These are phyloP conservation scores for Acacia crassicarpa DNA, from an alignment of 306 rosid species.

Conservation along the genomic window DNA sequence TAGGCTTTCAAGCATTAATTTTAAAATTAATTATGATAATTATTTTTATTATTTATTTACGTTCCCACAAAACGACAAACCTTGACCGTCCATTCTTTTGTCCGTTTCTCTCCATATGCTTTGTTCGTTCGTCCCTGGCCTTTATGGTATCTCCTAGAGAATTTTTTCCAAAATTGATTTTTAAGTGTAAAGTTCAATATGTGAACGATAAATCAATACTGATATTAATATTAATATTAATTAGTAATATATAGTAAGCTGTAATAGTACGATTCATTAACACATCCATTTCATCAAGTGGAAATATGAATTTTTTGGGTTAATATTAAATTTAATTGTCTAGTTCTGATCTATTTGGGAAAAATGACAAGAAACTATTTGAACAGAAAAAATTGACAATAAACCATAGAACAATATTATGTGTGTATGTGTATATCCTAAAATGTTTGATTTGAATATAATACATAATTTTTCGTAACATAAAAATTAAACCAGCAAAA, in stretches of 20 bases:
- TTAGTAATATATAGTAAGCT: background rate
- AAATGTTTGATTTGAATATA: no score
- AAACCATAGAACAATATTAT: background rate
- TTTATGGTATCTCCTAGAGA: background rate
- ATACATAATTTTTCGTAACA: no score
- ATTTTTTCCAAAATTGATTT: background rate
- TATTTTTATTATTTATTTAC: slow-evolving; percentile 24
- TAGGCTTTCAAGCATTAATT: slow-evolving; percentile 37
- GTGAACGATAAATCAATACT: background rate
- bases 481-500: background rate
- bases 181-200: background rate
- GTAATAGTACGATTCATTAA: background rate
- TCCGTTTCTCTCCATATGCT: slow-evolving; percentile 41
- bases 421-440: background rate
- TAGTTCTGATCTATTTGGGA: background rate
- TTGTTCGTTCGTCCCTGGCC: background rate
- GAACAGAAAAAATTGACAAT: background rate
- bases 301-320: background rate
- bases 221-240: background rate
- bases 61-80: slow-evolving; percentile 52
- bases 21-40: slow-evolving; percentile 23
- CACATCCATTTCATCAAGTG: background rate
- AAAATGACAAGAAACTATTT: background rate
- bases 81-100: slow-evolving; percentile 64
- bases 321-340: background rate